Conservation (phyloP, 306 rosid species). For the Castanea sativa region DNA sequence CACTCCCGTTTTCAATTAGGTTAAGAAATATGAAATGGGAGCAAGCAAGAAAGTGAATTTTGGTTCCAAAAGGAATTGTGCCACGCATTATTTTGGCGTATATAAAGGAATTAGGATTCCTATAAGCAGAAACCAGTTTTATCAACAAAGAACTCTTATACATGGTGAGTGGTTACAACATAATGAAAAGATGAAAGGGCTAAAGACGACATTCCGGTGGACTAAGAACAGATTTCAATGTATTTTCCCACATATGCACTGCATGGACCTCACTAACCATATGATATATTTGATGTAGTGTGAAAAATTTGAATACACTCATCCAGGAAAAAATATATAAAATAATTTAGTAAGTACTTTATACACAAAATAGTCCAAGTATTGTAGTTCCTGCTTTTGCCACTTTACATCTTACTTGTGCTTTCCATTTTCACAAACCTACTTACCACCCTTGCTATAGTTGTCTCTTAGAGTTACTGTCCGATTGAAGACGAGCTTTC, state of each 20-base stretch:
- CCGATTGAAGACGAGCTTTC: conserved; percentile 79
- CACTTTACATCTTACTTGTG: conserved; percentile 13
- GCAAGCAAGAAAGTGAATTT: background rate
- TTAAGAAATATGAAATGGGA: background rate
- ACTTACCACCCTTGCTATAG: conserved; percentile 70
- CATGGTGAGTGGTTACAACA: background rate
- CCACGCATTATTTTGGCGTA: background rate
- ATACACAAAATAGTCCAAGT: conserved; percentile 4
- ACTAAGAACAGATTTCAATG: background rate
- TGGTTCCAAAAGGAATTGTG: background rate
- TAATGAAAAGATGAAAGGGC: background rate
- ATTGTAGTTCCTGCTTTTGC: conserved; percentile 5
- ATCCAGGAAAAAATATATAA: no score
- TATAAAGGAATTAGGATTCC: background rate
- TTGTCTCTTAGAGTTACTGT: conserved; percentile 81
- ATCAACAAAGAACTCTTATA: background rate
- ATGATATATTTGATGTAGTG: background rate
- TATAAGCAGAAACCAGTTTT: background rate
- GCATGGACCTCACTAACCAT: background rate
- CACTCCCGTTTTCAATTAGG: background rate
- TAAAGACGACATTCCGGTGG: background rate
- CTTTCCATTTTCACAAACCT: conserved; percentile 19
- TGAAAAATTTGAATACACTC: no score
- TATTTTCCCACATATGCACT: background rate
- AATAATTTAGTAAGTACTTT: background rate